These are phyloP conservation scores for Phytophthora pistaciae DNA, from an alignment of 352 stramenopile genomes.

Conservation along the genomic window DNA sequence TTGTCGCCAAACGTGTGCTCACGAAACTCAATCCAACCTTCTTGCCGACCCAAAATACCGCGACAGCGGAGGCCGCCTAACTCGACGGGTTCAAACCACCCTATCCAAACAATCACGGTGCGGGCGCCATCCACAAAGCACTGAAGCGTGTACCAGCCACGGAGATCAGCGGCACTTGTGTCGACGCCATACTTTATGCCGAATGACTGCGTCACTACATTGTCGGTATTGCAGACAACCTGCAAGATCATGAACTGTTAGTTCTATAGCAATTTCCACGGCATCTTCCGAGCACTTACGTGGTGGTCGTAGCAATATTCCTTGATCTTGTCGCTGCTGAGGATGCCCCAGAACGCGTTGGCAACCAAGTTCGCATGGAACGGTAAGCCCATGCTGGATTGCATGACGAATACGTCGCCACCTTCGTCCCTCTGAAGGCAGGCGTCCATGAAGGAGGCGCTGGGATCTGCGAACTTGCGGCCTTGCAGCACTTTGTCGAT, in stretches of 20 bases:
- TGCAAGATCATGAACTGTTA: not conserved
- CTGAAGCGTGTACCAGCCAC: constrained; percentile 20
- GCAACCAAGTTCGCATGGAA: not conserved
- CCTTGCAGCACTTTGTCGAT: not conserved
- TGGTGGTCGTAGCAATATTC: not conserved
- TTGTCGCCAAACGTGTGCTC: not conserved
- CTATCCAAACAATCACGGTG: constrained; percentile 46
- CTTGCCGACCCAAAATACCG: constrained; percentile 27
- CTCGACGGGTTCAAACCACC: constrained; percentile 34
- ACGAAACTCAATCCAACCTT: constrained; percentile 20
- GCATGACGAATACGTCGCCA: not conserved
- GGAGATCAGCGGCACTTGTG: not conserved
- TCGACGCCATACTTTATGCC: not conserved
- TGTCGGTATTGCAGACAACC: not conserved
- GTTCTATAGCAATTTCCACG: not conserved
- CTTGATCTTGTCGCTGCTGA: not conserved
- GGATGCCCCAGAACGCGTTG: not conserved
- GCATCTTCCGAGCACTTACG: not conserved
- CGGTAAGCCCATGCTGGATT: not conserved
- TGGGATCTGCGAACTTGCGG: not conserved
- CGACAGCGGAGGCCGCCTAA: constrained; percentile 23
- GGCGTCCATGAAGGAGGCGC: not conserved
- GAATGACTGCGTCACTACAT: constrained; percentile 6
- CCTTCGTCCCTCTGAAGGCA: not conserved
- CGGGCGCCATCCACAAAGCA: constrained; percentile 41